Conservation (phyloP, 305 asterid genomes). For the Rubia peregrina region DNA sequence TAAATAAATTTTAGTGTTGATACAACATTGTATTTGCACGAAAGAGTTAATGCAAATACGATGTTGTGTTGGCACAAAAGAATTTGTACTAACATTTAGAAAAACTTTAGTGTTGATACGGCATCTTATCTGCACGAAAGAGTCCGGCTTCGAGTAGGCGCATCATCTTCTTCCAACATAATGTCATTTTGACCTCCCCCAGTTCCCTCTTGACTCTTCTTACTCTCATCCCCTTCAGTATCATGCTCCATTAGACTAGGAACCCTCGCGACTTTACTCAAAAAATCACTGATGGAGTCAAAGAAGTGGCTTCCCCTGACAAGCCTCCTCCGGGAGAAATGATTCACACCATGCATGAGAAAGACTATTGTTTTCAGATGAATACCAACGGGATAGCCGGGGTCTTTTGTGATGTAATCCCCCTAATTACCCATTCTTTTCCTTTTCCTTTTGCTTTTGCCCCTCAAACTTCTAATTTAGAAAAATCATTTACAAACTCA, state of each 20-base stretch:
- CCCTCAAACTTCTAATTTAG: too few relatives aligned
- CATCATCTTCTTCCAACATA: constrained; percentile 32
- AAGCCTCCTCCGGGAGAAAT: constrained; percentile 53
- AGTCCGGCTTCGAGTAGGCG: constrained; percentile 37
- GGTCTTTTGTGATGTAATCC: too few relatives aligned
- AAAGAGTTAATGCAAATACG: too few relatives aligned
- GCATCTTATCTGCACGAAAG: constrained; percentile 15
- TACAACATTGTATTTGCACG: too few relatives aligned
- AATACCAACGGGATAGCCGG: constrained; percentile 18
- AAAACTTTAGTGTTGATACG: too few relatives aligned
- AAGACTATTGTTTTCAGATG: constrained; percentile 44
- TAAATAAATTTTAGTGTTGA: too few relatives aligned
- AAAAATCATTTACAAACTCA: too few relatives aligned
- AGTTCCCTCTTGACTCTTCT: constrained; percentile 22
- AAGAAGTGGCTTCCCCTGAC: constrained; percentile 57
- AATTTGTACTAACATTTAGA: too few relatives aligned
- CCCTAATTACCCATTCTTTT: too few relatives aligned
- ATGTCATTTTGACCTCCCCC: constrained; percentile 18
- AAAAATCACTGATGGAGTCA: constrained; percentile 59
- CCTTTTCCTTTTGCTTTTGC: too few relatives aligned
- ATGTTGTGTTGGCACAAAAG: not conserved
- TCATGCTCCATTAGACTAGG: constrained; percentile 57
- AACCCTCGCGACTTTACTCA: constrained; percentile 59
- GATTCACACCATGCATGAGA: constrained; percentile 53
- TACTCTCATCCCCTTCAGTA: constrained; percentile 30